phyloP scores from a whole-genome alignment of 1,284 basidiomycete genomes.

The Trametes hirsuta region DNA sequence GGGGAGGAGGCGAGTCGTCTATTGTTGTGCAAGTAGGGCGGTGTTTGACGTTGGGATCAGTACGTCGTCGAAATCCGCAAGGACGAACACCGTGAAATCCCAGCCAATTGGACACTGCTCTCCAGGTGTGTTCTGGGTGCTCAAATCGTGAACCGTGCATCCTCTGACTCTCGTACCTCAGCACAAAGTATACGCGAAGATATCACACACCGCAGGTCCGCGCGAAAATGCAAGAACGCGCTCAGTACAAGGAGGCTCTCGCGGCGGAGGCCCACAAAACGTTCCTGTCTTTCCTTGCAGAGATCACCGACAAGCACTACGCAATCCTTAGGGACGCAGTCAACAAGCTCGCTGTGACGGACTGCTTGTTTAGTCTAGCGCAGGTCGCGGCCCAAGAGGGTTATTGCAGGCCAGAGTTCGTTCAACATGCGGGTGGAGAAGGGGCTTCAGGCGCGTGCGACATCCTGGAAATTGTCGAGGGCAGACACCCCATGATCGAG shows the following conservation, averaged over 20 bases:
- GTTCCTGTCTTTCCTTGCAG: slow-evolving; percentile 68
- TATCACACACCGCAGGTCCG: slow-evolving; percentile 82
- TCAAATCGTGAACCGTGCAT: not conserved
- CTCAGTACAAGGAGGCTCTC: slow-evolving; percentile 79
- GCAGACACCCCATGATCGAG: slow-evolving; percentile 86
- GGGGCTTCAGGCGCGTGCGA: slow-evolving; percentile 39
- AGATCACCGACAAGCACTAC: slow-evolving; percentile 72
- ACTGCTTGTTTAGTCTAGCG: slow-evolving; percentile 76
- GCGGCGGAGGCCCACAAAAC: slow-evolving; percentile 69
- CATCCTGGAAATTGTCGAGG: slow-evolving; percentile 67
- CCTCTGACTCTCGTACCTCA: slow-evolving; percentile 30
- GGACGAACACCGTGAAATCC: slow-evolving; percentile 70
- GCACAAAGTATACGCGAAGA: slow-evolving; percentile 78
- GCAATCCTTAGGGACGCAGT: slow-evolving; percentile 72
- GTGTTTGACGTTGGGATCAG: slow-evolving; percentile 39
- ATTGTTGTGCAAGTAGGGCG: not conserved
- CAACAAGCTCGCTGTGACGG: slow-evolving; percentile 80
- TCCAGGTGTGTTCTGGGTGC: slow-evolving; percentile 54
- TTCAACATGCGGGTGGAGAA: slow-evolving; percentile 35
- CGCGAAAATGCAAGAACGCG: slow-evolving; percentile 70
- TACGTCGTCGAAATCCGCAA: slow-evolving; percentile 81
- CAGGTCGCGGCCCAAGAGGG: slow-evolving; percentile 73
- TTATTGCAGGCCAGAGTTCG: slow-evolving; percentile 73
- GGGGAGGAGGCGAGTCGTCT: slow-evolving; percentile 66
- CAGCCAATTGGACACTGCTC: slow-evolving; percentile 80